Base-by-base conservation (phyloP, 257 asterid species). In the Verbascum thapsus region DNA sequence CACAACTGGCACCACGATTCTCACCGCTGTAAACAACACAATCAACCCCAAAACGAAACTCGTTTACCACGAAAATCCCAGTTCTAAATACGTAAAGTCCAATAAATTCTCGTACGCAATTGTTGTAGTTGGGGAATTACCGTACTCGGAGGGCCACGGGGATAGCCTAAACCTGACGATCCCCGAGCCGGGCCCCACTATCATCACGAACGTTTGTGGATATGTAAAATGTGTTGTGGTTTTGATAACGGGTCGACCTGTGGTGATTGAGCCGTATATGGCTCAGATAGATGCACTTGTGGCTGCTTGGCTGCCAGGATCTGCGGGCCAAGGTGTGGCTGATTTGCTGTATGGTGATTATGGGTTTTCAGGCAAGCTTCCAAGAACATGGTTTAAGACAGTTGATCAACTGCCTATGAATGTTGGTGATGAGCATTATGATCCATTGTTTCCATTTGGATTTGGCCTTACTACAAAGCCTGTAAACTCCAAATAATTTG, bases 351-450 rank as follows among this genome's bases (percentile, higher is more conserved):
- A 37, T 13, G 80, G 83, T 1, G 75, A 62, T 3, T 61, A 67
- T 55, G 80, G 68, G 4, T 78, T 78, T 54, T 47, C 40, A 1
- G 83, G 83, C 4, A 71, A 26, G 30, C 69, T 78, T 47, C 62
- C 83, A 1, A 67, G 32, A 0, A 74, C 83, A 3, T 78, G 80
- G 83, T 78, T 78, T 53, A 78, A 47, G 75, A 78, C 53, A 0
- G 78, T 74, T 7, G 80, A 78, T 70, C 80, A 78, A 19, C 70
- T 71, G n/a, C 80, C 80, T 8, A 72, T 74, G 68, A 71, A 78
- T 37, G 73, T 78, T 1, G 78, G 80, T 1, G 83, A 74, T 49
- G 4, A 5, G 15, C 54, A 20, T 7, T 78, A 78, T 22, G 80
- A 74, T 37, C 80, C 76, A 3, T 30, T 78, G 3, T 78, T 67